Percentiles rank a stretch among this genome's conserved stretches.
Conservation (phyloP, 2,329 filamentous ascomycete species). For the Nemania sp. region DNA sequence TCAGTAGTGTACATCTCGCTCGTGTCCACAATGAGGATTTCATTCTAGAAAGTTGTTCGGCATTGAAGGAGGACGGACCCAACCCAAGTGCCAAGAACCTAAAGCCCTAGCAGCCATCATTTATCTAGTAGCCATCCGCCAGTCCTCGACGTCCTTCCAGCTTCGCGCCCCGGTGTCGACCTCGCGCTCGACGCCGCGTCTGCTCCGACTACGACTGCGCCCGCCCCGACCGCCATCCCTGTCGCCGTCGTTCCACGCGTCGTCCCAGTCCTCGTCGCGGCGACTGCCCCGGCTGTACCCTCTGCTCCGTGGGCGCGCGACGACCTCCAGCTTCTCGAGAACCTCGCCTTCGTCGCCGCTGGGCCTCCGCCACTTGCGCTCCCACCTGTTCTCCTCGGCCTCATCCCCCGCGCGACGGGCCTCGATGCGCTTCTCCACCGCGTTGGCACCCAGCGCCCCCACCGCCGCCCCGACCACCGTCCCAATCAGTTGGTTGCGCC, state of each 20-base stretch:
- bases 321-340: slow-evolving; percentile 31
- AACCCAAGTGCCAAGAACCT: too few relatives aligned
- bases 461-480: slow-evolving; percentile 60
- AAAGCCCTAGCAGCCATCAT: slow-evolving; percentile 12
- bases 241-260: slow-evolving; percentile 23
- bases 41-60: too few relatives aligned
- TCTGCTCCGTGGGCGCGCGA: slow-evolving; percentile 30
- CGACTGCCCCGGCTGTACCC: slow-evolving; percentile 6
- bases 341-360: slow-evolving; percentile 18
- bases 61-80: too few relatives aligned
- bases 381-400: slow-evolving; percentile 35
- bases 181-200: slow-evolving; percentile 35
- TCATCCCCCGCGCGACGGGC: slow-evolving; percentile 35
- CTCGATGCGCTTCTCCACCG: slow-evolving; percentile 41
- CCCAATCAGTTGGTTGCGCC: slow-evolving; percentile 48
- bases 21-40: too few relatives aligned
- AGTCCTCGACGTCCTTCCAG: slow-evolving; percentile 42
- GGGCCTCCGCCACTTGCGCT: slow-evolving; percentile 31
- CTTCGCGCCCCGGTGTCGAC: slow-evolving; percentile 39
- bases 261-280: slow-evolving; percentile 29
- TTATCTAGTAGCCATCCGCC: slow-evolving; percentile 37
- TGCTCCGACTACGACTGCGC: neutral
- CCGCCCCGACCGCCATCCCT: neutral
- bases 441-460: slow-evolving; percentile 57
- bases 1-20: too few relatives aligned